Conservation (phyloP, 2,329 filamentous ascomycete species). For the Aspergillus luchuensis region DNA sequence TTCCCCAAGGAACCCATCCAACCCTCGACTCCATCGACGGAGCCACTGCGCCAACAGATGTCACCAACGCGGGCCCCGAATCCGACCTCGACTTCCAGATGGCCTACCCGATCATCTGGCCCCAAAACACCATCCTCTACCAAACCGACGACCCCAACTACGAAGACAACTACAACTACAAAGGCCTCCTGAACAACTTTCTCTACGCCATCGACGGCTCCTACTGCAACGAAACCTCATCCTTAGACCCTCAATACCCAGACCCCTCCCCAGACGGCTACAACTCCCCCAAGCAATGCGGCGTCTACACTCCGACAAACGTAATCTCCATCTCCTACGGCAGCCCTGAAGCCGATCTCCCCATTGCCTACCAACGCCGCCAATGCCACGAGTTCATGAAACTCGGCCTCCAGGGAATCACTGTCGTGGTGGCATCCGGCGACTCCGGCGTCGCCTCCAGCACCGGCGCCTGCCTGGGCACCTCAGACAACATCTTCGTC, state of each 20-base stretch:
- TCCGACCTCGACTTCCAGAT: constrained; percentile 51
- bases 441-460: constrained; percentile 48
- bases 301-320: constrained; percentile 43
- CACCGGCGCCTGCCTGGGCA: constrained; percentile 37
- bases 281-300: constrained; percentile 47
- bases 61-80: constrained; percentile 39
- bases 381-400: constrained; percentile 52
- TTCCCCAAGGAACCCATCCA: constrained; percentile 46
- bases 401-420: constrained; percentile 52
- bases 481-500: constrained; percentile 36
- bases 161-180: constrained; percentile 40
- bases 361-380: constrained; percentile 39
- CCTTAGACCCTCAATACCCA: constrained; percentile 48
- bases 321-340: constrained; percentile 43
- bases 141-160: constrained; percentile 49
- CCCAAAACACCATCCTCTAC: constrained; percentile 52
- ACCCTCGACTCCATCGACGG: constrained; percentile 45
- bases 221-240: constrained; percentile 49
- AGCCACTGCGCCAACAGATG: constrained; percentile 35
- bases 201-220: constrained; percentile 53
- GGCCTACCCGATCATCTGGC: constrained; percentile 52
- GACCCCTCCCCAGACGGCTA: constrained; percentile 43
- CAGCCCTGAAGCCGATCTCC: constrained; percentile 35
- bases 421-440: constrained; percentile 50
- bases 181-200: constrained; percentile 51